These are phyloP conservation scores for Leccinellum rugosiceps DNA, from an alignment of 768 basidiomycete species.

Conservation along the genomic window DNA sequence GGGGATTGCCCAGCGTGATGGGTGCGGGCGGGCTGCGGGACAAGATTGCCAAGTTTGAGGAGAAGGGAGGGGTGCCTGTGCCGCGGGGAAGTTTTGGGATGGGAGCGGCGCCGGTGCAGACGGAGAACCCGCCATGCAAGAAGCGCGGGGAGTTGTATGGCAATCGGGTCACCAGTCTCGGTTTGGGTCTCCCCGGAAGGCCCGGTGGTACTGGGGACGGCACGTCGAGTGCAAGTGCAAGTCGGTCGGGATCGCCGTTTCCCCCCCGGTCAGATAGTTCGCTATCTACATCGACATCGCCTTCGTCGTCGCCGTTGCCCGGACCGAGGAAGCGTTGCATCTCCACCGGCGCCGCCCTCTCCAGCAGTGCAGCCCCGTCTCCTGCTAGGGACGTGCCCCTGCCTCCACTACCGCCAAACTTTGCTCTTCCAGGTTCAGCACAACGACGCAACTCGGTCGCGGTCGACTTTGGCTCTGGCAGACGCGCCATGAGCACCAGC, in stretches of 20 bases:
- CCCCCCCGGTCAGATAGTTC: constrained; percentile 11
- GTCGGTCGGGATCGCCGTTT: constrained; percentile 18
- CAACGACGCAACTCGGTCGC: constrained; percentile 32
- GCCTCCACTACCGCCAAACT: constrained; percentile 22
- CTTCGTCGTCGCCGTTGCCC: constrained; percentile 1
- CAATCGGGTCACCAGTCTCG: constrained; percentile 53
- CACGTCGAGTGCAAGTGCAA: not conserved
- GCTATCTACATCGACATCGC: constrained; percentile 2
- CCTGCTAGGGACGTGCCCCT: constrained; percentile 19
- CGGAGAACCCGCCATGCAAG: constrained; percentile 44
- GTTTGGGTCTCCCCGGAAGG: constrained; percentile 1
- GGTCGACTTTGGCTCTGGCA: constrained; percentile 19
- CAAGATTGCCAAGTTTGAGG: constrained; percentile 79
- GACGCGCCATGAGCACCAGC: constrained; percentile 18
- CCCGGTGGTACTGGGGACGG: not conserved
- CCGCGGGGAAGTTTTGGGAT: constrained; percentile 75
- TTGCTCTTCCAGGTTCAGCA: not conserved
- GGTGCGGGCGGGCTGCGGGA: constrained; percentile 44
- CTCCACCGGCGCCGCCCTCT: constrained; percentile 25
- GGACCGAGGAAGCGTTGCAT: constrained; percentile 29
- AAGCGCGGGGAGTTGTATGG: constrained; percentile 70
- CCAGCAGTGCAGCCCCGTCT: constrained; percentile 3
- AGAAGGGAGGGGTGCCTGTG: constrained; percentile 70
- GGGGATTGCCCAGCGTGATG: constrained; percentile 22
- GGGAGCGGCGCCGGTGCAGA: constrained; percentile 56